Conservation (phyloP, 1,139 yeast genomes). For the Debaryomyces udenii region DNA sequence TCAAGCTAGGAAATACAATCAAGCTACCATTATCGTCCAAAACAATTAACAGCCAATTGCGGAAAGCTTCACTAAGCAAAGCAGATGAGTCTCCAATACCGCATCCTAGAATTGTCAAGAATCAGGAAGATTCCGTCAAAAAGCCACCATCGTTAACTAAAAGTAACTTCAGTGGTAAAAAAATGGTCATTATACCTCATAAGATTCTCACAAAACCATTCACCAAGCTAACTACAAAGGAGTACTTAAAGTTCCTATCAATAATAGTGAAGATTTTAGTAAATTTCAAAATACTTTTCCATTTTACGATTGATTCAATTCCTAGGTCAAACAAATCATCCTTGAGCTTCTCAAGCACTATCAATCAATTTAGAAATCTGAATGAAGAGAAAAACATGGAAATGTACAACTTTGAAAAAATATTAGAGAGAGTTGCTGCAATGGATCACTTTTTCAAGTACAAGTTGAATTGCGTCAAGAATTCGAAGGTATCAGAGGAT, state of each 20-base stretch:
- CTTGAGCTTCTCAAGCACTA: constrained; percentile 15
- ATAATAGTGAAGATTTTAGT: constrained; percentile 41
- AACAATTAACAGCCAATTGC: constrained; percentile 41
- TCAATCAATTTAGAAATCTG: constrained; percentile 15
- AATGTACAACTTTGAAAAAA: constrained; percentile 26
- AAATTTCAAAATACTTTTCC: constrained; percentile 38
- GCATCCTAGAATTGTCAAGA: background rate
- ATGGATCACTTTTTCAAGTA: constrained; percentile 9
- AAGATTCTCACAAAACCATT: constrained; percentile 47
- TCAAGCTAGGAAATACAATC: constrained; percentile 40
- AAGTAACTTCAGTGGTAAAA: constrained; percentile 19
- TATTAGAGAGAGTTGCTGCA: constrained; percentile 22
- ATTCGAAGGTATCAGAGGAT: background rate
- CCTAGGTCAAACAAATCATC: constrained; percentile 2
- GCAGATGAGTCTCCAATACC: constrained; percentile 2
- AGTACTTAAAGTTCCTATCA: constrained; percentile 41
- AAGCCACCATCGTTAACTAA: constrained; percentile 12
- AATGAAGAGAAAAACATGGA: constrained; percentile 16
- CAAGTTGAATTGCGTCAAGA: constrained; percentile 1
- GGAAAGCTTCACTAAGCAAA: constrained; percentile 23
- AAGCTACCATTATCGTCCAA: constrained; percentile 47
- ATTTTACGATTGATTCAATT: constrained; percentile 2
- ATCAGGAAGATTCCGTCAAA: constrained; percentile 5
- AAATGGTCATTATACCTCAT: constrained; percentile 46
- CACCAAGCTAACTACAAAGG: constrained; percentile 40